Conservation (phyloP, 164 flowering plant genomes). For the Santalum album region DNA sequence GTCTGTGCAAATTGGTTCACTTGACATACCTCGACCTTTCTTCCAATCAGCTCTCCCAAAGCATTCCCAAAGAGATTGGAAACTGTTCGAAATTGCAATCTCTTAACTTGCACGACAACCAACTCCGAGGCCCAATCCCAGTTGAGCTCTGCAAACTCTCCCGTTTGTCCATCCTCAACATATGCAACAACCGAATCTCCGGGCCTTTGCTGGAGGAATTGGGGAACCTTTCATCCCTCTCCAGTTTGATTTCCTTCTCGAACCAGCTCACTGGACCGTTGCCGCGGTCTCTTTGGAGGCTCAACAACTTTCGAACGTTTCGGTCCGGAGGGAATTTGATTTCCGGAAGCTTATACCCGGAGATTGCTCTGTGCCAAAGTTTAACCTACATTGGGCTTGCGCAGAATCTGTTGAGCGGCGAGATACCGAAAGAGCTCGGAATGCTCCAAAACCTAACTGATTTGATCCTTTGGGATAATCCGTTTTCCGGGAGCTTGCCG, state of each 20-base stretch:
- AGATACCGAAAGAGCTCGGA: background rate
- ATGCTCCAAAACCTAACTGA: background rate
- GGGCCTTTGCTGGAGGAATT: background rate
- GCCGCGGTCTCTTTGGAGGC: background rate
- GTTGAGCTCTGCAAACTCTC: background rate
- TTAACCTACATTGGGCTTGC: background rate
- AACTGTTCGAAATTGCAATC: background rate
- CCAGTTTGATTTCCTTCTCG: background rate
- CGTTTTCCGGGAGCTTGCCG: background rate
- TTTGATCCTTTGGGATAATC: background rate
- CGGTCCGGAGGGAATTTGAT: background rate
- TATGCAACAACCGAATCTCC: constrained; percentile 1
- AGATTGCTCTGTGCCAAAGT: background rate
- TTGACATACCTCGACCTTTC: background rate
- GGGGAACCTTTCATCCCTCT: background rate
- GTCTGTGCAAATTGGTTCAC: background rate
- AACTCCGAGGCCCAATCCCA: background rate
- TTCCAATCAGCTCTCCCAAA: background rate
- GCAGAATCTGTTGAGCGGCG: background rate
- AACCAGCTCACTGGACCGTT: background rate
- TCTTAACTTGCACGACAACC: background rate
- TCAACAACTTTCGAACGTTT: background rate
- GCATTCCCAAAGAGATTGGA: background rate
- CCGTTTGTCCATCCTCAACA: background rate
- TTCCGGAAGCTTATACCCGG: background rate